A percentile compares a stretch with the other conserved stretches of the same genome.
Evolutionary conservation across 73 alveolate genomes (phyloP).

Genomic region (Paramecium bursaria): DNA sequence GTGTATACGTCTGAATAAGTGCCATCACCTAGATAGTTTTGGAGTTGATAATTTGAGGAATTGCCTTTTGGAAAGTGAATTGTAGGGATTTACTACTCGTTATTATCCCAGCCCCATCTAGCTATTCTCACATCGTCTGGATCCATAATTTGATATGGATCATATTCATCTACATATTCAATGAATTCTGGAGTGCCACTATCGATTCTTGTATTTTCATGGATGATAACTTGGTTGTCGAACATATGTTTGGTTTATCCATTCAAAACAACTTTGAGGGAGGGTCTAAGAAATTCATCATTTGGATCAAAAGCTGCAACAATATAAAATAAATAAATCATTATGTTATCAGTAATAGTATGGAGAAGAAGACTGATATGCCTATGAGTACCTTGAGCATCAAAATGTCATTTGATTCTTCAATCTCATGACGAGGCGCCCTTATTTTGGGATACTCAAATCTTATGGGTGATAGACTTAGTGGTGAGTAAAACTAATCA

Average conservation of each 20-base stretch:
- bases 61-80: conserved; percentile 16
- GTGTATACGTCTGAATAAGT: conserved; percentile 25
- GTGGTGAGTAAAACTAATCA: too few relatives aligned
- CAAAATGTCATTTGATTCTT: too few relatives aligned
- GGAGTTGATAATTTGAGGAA: not conserved
- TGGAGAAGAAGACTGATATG: too few relatives aligned
- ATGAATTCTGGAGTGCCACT: conserved; percentile 23
- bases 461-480: too few relatives aligned
- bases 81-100: not conserved
- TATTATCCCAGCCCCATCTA: not conserved
- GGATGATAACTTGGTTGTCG: not conserved
- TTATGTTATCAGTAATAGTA: too few relatives aligned
- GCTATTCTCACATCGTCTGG: conserved; percentile 16
- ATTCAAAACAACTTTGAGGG: conserved; percentile 17
- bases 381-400: too few relatives aligned
- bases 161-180: conserved; percentile 24
- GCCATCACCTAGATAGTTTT: conserved; percentile 30
- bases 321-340: conserved; percentile 33
- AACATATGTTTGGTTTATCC: conserved; percentile 18
- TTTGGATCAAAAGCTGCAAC: conserved; percentile 33
- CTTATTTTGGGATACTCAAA: too few relatives aligned
- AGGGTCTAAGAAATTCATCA: conserved; percentile 23
- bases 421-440: too few relatives aligned
- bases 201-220: not conserved
- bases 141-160: not conserved